Percentiles rank a stretch among this genome's conserved stretches.
Evolutionary conservation across 805 yeast species (phyloP).

Genomic region (Torulaspora quercuum): DNA sequence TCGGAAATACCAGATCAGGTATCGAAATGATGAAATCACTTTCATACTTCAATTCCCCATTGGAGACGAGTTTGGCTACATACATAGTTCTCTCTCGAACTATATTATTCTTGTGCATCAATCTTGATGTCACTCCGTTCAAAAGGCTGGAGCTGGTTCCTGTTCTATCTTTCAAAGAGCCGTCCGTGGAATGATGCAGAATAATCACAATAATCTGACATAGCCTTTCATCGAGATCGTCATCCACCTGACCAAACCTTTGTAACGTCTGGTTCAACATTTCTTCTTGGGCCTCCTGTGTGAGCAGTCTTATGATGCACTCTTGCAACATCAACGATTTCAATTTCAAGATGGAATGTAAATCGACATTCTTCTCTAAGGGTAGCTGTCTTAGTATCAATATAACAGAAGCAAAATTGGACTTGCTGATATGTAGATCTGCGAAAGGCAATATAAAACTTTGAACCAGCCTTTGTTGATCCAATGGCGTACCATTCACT

Average conservation of each 20-base stretch:
- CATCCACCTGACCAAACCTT: constrained; percentile 11
- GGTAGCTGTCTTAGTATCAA: constrained; percentile 17
- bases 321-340: constrained; percentile 21
- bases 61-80: constrained; percentile 32
- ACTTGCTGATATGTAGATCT: constrained; percentile 12
- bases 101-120: constrained; percentile 21
- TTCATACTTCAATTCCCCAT: constrained; percentile 28
- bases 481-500: constrained; percentile 12
- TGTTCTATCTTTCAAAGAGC: constrained; percentile 11
- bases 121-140: constrained; percentile 31
- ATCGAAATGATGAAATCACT: constrained; percentile 26
- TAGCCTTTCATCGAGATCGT: constrained; percentile 21
- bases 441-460: constrained; percentile 23
- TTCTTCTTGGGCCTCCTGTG: constrained; percentile 5
- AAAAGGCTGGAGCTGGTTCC: constrained; percentile 24
- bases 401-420: constrained; percentile 13
- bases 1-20: constrained; percentile 18
- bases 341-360: constrained; percentile 12
- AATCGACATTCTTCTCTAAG: constrained; percentile 12
- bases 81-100: constrained; percentile 37
- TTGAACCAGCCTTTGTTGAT: constrained; percentile 19
- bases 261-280: constrained; percentile 8
- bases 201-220: constrained; percentile 24
- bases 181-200: constrained; percentile 11
- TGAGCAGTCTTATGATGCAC: constrained; percentile 17